Evolutionary conservation across 495 filamentous ascomycete genomes (phyloP).

Genomic region (Monascus purpureus): DNA sequence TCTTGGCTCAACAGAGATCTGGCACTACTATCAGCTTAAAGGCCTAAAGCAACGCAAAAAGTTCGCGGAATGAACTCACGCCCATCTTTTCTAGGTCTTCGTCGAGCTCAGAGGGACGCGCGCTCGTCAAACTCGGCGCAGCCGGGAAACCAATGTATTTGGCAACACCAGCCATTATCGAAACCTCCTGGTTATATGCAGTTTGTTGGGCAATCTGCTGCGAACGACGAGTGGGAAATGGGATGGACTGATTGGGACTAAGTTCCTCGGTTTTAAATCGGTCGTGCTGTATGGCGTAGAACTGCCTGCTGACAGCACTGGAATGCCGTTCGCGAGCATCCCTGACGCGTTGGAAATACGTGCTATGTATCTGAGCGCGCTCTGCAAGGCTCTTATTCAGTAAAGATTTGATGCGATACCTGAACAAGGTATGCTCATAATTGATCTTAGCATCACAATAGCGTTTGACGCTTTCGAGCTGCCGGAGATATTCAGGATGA

Average conservation of each 20-base stretch:
- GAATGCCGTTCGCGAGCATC: slow-evolving; percentile 70
- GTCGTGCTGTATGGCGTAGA: slow-evolving; percentile 85
- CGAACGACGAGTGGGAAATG: slow-evolving; percentile 54
- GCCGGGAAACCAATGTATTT: slow-evolving; percentile 94
- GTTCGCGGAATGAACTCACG: too few species aligned
- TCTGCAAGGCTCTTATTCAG: slow-evolving; percentile 63
- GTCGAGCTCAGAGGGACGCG: slow-evolving; percentile 58
- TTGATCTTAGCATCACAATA: slow-evolving; percentile 67
- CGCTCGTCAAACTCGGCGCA: slow-evolving; percentile 65
- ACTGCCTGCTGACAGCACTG: slow-evolving; percentile 65
- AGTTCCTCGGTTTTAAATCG: slow-evolving; percentile 68
- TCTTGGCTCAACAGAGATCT: slow-evolving; percentile 28
- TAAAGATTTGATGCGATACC: slow-evolving; percentile 58
- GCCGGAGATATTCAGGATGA: slow-evolving; percentile 79
- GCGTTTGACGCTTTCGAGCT: slow-evolving; percentile 70
- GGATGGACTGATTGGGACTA: slow-evolving; percentile 64
- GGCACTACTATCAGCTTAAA: too few species aligned
- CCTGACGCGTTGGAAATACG: slow-evolving; percentile 72
- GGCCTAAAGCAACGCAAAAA: too few species aligned
- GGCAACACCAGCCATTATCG: slow-evolving; percentile 74
- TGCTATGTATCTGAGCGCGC: slow-evolving; percentile 67
- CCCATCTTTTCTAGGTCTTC: slow-evolving; percentile 82
- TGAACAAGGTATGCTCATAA: slow-evolving; percentile 53
- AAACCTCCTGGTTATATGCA: slow-evolving; percentile 87
- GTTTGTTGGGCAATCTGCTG: slow-evolving; percentile 66